Base-by-base conservation (phyloP, 2,329 filamentous ascomycete species). In the Aaosphaeria arxii region DNA sequence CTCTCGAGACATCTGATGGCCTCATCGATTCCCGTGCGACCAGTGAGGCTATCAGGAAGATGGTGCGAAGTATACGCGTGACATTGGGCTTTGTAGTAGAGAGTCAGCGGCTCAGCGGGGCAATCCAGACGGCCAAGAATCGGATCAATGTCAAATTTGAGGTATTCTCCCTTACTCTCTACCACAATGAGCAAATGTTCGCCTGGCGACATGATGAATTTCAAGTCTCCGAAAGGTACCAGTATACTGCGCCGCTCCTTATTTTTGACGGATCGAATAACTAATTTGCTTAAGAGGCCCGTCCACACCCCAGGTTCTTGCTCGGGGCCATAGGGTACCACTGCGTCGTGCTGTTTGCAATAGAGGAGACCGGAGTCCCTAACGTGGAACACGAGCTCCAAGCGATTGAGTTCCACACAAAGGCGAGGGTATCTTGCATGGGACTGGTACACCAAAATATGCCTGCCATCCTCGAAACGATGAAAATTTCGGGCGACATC, bases 251-350 rank as follows among this genome's bases (percentile, higher is more conserved):
- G 76, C 4, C 73, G 69, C 0, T 57, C 49, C 0, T 46, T 55
- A 39, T 80, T 76, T 0, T 54, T 48, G 0, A 58, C 45, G n/a
- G 78, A 75, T 0, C 76, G 72, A 11, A 86, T 62, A 0, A 87
- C 76, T 3, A 86, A 64, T 59, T 80, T 86, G 59, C 78, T 84
- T 2, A 66, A 48, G 0, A 87, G 67, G 0, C 85, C 85, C 48
- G 87, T 79, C 55, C 80, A 75, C 0, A 81, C 82, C 0, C 84
- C 85, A 0, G 77, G 67, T 44, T 86, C 78, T 56, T 89, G 86
- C 6, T 80, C 54, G 0, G 62, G 59, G 3, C 40, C 35, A 6
- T 51, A 44, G 44, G 85, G 81, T 1, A 89, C 70, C 39, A 80
- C 74, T 0, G 77, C 70, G 0, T 64, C 61, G 0, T 86, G 70